A percentile compares a stretch with the other conserved stretches of the same genome.
These are phyloP conservation scores for Alternaria triticimaculans DNA, from an alignment of 2,329 filamentous ascomycete genomes.

Conservation along the genomic window DNA sequence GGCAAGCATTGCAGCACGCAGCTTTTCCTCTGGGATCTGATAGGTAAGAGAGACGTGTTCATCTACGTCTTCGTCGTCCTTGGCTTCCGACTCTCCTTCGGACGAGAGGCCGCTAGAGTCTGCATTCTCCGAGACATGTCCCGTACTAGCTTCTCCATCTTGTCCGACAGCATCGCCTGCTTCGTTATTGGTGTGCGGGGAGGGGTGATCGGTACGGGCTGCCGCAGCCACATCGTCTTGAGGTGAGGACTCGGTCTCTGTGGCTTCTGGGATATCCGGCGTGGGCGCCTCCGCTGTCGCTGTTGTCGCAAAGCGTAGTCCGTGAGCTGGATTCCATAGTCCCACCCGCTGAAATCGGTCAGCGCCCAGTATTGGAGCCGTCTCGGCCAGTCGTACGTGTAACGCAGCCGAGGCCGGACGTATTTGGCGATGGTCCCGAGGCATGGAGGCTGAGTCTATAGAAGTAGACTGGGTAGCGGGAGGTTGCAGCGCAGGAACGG, in stretches of 20 bases:
- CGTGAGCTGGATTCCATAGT: constrained; percentile 9
- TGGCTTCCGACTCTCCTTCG: constrained; percentile 1
- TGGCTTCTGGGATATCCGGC: background rate
- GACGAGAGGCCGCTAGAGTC: background rate
- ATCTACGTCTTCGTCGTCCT: constrained; percentile 19
- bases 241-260: background rate
- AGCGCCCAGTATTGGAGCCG: background rate
- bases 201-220: background rate
- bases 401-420: constrained; percentile 1
- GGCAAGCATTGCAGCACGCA: constrained; percentile 40
- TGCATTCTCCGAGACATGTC: background rate
- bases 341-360: constrained; percentile 4
- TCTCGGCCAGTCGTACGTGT: background rate
- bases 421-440: background rate
- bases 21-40: constrained; percentile 39
- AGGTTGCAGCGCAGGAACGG: background rate
- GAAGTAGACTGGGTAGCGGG: background rate
- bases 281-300: background rate
- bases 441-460: background rate
- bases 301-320: constrained; percentile 18
- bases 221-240: background rate
- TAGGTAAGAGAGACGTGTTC: constrained; percentile 34
- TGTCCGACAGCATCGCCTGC: background rate
- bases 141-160: background rate
- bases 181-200: background rate